Base-by-base conservation (phyloP, 1,139 yeast species). In the Debaryomyces sp. region DNA sequence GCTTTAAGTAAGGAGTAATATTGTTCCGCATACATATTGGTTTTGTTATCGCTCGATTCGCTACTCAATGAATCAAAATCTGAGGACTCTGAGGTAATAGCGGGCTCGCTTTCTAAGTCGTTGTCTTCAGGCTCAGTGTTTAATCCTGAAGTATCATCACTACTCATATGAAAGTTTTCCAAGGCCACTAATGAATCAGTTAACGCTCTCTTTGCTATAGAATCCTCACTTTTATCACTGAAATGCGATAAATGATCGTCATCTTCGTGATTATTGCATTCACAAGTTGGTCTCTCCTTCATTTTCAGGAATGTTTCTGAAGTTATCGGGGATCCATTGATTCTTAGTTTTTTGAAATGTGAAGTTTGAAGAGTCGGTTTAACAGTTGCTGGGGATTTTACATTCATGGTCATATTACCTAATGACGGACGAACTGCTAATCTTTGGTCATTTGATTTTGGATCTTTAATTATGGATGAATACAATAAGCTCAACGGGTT, bases 301-400 rank as follows among this genome's bases (percentile, higher is more conserved):
- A 50, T 51, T 17, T 50, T 45, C 37, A 43, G 46, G 45, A 57
- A 64, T 6, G 67, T 57, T 21, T 60, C 67, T 1, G 75, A 62
- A 0, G 75, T 67, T 33, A 70, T 67, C 1, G 78, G 78, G 4
- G 69, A 59, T 1, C 78, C 78, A 50, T 68, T 73, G 42, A 76
- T 76, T 29, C 81, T 63, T 10, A 76, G 61, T 50, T 76, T 76
- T 53, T 76, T 76, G 58, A 69, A 75, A 52, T 73, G 79, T 3
- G 78, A 68, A 2, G 67, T 64, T 49, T 68, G 74, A 18, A 67
- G 60, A 1, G 73, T 65, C 61, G 60, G 75, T 43, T 63, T 64
- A 6, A 70, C 75, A 6, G 77, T 75, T 7, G 81, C 71, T 0
- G 70, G 55, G 3, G 79, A 71, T 50, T 76, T 76, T 13, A 63